Evolutionary conservation across 2,329 filamentous ascomycete species (phyloP), one percentile per base, ranked within the genome.

Genomic region (Venturia asperata): DNA sequence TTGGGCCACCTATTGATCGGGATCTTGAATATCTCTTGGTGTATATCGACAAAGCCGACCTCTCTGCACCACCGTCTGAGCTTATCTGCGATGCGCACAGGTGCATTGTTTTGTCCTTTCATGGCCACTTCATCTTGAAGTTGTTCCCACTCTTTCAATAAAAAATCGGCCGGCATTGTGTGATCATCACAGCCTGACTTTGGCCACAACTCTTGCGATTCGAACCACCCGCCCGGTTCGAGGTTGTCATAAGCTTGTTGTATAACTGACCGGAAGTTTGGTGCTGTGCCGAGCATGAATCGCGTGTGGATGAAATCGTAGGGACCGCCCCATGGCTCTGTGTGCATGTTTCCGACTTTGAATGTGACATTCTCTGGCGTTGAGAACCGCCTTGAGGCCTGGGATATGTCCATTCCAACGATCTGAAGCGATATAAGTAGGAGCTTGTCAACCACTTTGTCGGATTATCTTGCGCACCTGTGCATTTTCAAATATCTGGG

Each of bases 291-390:
- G 1, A 79, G 77, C 74, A 89, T 79, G 69, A 84, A 77, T 56
- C 83, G 80, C 1, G 83, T 80, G 73, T 87, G 85, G 66, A 88
- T 80, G 66, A 82, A 82, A 73, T 87, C 85, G 69, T 87, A 80
- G 5, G 79, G 76, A 75, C 84, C 71, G 75, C 83, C 76, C 84
- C 85, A 86, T n/a, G 21, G 24, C 37, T 66, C 47, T 52, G 6
- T n/a, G 1, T 80, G 84, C 62, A 82, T 80, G 71, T 92, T 88
- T 71, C 91, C 88, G 58, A 92, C 82, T 67, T 85, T 85, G 69
- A 92, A 92, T 67, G 85, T 83, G 17, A 91, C 87, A 68, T 92
- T 92, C 21, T 83, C 82, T 0, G 89, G 88, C 0, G 91, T 86
- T 61, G 83, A 79, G 5, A 21, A 39, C 42, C 76, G 75, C 58